Conservation (phyloP, 2,329 filamentous ascomycete species). For the Seiridium cupressi region DNA sequence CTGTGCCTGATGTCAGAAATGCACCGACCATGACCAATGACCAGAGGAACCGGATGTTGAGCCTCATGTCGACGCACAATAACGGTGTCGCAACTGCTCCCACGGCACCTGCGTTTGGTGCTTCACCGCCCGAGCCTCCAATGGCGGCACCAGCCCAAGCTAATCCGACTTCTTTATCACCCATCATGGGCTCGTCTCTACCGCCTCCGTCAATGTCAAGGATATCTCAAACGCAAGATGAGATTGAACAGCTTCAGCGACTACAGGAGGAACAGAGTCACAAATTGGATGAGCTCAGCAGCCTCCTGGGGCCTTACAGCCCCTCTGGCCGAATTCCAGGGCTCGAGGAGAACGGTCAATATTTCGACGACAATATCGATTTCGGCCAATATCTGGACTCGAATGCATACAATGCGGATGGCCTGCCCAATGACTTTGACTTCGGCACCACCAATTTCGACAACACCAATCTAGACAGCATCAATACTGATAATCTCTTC, state of each 20-base stretch:
- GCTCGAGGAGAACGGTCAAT: constrained; percentile 41
- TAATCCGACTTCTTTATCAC: constrained; percentile 41
- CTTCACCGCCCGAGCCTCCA: constrained; percentile 16
- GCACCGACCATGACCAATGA: constrained; percentile 53
- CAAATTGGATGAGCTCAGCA: constrained; percentile 73
- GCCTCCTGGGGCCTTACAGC: constrained; percentile 74
- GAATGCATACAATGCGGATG: constrained; percentile 24
- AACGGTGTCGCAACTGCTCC: constrained; percentile 18
- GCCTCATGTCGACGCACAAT: constrained; percentile 51
- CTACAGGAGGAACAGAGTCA: constrained; percentile 77
- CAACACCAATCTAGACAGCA: constrained; percentile 21
- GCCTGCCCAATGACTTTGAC: constrained; percentile 35
- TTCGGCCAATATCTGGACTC: constrained; percentile 51
- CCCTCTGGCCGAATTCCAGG: constrained; percentile 78
- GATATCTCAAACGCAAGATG: constrained; percentile 67
- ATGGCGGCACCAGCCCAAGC: constrained; percentile 18
- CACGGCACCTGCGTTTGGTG: constrained; percentile 14
- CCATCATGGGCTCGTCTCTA: constrained; percentile 43
- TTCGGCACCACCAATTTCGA: constrained; percentile 33
- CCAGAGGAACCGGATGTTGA: constrained; percentile 57
- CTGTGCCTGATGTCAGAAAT: constrained; percentile 57
- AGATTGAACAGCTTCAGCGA: constrained; percentile 76
- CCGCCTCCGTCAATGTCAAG: constrained; percentile 54
- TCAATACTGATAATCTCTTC: constrained; percentile 10
- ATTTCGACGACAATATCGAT: constrained; percentile 44